Conservation (phyloP, 2,329 filamentous ascomycete species). For the Apiospora arundinis region DNA sequence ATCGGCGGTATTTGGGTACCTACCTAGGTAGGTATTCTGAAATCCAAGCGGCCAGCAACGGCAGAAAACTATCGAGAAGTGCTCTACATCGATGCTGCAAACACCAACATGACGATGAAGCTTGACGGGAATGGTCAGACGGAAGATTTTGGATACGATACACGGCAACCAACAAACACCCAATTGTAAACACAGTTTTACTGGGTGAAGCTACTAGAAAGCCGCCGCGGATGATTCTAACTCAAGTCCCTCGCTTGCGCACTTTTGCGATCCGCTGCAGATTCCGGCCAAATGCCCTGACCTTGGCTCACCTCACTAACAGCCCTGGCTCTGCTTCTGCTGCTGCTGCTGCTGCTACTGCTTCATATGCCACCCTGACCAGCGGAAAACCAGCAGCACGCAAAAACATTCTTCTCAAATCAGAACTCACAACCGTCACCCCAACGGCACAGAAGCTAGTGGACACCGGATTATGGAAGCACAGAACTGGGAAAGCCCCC, state of each 20-base stretch:
- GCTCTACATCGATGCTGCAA: not conserved
- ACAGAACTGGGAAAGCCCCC: not conserved
- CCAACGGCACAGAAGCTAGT: constrained; percentile 31
- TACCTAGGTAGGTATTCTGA: no score
- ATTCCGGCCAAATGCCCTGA: not conserved
- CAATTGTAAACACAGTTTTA: not conserved
- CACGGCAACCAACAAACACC: not conserved
- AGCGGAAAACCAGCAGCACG: not conserved
- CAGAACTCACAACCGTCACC: constrained; percentile 22
- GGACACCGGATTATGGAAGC: constrained; percentile 29
- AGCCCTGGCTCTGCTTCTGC: not conserved
- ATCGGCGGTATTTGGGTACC: no score
- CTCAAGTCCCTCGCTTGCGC: constrained; percentile 21
- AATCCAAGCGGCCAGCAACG: constrained; percentile 7
- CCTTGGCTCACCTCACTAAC: not conserved
- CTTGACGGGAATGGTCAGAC: no score
- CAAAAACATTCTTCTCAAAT: constrained; percentile 1
- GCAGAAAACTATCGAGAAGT: not conserved
- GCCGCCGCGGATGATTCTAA: constrained; percentile 22
- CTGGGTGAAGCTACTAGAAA: not conserved
- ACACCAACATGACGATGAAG: not conserved
- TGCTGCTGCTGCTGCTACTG: not conserved
- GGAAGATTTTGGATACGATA: no score
- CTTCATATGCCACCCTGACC: not conserved
- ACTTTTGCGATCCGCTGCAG: constrained; percentile 10